Evolutionary conservation across 1,284 basidiomycete species (phyloP).

Genomic region (Phellinidium pouzarii): DNA sequence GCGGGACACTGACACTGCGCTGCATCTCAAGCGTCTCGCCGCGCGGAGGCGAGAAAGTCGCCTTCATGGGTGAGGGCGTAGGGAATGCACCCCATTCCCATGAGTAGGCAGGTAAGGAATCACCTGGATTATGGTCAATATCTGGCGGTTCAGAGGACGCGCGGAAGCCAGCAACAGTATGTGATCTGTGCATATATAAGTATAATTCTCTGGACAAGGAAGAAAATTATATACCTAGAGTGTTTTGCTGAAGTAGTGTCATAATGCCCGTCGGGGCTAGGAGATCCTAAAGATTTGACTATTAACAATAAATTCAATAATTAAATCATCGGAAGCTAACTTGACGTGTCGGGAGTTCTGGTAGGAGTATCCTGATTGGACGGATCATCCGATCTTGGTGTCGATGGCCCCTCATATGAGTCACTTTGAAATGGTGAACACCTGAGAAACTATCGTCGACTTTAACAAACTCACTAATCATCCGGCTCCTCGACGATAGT

Average conservation of each 20-base stretch:
- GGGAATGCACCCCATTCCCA: slow-evolving; percentile 87
- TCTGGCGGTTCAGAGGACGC: slow-evolving; percentile 56
- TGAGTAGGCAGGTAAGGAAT: slow-evolving; percentile 47
- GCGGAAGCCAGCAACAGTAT: slow-evolving; percentile 34
- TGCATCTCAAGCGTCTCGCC: slow-evolving; percentile 22
- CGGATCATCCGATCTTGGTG: slow-evolving; percentile 15
- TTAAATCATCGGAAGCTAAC: background rate
- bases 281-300: slow-evolving; percentile 7
- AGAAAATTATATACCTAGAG: background rate
- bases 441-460: background rate
- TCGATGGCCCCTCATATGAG: slow-evolving; percentile 15
- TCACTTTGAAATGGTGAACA: slow-evolving; percentile 1
- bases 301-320: background rate
- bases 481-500: slow-evolving; percentile 2
- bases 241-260: background rate
- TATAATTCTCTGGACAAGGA: background rate
- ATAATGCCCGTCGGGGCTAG: slow-evolving; percentile 11
- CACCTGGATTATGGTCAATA: slow-evolving; percentile 23
- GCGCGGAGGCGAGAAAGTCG: slow-evolving; percentile 34
- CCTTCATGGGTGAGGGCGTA: slow-evolving; percentile 61
- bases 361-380: slow-evolving; percentile 12
- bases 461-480: background rate
- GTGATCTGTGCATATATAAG: background rate
- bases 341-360: slow-evolving; percentile 15
- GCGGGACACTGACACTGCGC: slow-evolving; percentile 53